phyloP scores from a whole-genome alignment of 257 asterid genomes.

The Lycium ferocissimum region DNA sequence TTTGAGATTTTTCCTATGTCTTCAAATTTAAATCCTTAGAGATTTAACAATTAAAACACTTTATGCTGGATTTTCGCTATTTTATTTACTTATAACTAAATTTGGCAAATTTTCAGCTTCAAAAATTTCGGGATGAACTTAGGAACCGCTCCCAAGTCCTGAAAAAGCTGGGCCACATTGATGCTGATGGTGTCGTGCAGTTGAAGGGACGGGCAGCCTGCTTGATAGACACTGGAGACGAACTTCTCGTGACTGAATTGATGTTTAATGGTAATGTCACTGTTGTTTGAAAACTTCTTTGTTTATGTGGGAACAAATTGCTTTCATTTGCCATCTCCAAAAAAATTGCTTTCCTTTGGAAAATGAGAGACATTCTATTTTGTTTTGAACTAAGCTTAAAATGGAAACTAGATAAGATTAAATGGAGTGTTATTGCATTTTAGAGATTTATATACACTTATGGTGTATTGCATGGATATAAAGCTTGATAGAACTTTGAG shows the following conservation, averaged over 20 bases:
- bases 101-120: conserved; percentile 60
- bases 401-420: neutral
- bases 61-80: neutral
- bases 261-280: conserved; percentile 79
- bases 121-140: conserved; percentile 94
- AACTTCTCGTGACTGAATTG: conserved; percentile 92
- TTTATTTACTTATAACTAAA: neutral
- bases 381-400: conserved; percentile 9
- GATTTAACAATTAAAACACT: neutral
- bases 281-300: neutral
- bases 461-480: neutral
- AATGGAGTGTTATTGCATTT: conserved; percentile 10
- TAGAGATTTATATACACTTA: conserved; percentile 13
- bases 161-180: conserved; percentile 87
- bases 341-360: neutral
- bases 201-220: conserved; percentile 98
- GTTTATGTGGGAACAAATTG: conserved; percentile 1
- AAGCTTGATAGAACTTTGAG: conserved; percentile 21
- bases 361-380: neutral
- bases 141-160: conserved; percentile 92
- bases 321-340: too few relatives aligned
- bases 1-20: neutral
- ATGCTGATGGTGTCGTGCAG: conserved; percentile 80
- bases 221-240: conserved; percentile 97
- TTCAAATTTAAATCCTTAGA: conserved; percentile 12